Evolutionary conservation across 106 monocot species (phyloP).

Genomic region (Dendrobium catenatum): DNA sequence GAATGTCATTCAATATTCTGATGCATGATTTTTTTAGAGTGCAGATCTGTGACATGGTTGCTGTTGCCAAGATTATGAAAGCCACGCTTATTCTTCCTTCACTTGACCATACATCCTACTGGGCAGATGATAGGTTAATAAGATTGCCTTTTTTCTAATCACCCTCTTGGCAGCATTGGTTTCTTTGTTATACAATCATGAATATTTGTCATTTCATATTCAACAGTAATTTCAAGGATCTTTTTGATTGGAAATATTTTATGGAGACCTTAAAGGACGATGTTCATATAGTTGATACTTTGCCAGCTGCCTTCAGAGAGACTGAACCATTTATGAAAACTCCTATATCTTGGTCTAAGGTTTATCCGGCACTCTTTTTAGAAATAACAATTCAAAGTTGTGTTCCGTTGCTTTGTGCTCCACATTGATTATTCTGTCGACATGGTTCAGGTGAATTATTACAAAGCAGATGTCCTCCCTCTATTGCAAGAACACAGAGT

Average conservation of each 20-base stretch:
- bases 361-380: conserved; percentile 7
- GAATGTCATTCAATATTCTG: conserved; percentile 12
- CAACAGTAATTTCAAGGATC: conserved; percentile 89
- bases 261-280: conserved; percentile 84
- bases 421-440: not conserved
- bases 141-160: not conserved
- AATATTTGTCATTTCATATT: conserved; percentile 1
- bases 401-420: not conserved
- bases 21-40: conserved; percentile 32
- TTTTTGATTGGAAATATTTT: conserved; percentile 95
- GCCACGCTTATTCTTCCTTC: conserved; percentile 93
- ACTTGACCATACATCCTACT: conserved; percentile 87
- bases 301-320: conserved; percentile 48
- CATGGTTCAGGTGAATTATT: conserved; percentile 68
- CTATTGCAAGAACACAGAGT: conserved; percentile 84
- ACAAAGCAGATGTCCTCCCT: conserved; percentile 72
- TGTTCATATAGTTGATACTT: conserved; percentile 61
- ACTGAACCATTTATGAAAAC: conserved; percentile 60
- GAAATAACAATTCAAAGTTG: not conserved
- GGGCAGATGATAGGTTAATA: conserved; percentile 88
- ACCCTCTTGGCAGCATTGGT: not conserved
- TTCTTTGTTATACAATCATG: not conserved
- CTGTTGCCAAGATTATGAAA: conserved; percentile 94
- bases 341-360: conserved; percentile 98
- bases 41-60: conserved; percentile 99